Evolutionary conservation across 768 basidiomycete genomes (phyloP).

Genomic region (Roridomyces roridus): DNA sequence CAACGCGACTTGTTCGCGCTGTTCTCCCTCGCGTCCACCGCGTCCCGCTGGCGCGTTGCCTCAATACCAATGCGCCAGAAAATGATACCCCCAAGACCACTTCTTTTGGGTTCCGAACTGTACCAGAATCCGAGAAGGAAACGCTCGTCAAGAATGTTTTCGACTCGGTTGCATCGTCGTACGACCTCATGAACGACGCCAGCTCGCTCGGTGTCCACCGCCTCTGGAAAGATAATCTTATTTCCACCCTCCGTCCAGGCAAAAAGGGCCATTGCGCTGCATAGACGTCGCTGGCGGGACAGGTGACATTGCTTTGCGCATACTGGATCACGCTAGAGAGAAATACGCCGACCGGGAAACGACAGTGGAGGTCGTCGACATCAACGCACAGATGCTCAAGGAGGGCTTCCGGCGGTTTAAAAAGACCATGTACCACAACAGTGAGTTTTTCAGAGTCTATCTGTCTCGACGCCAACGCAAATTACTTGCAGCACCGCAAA

Average conservation of each 20-base stretch:
- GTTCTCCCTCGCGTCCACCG: slow-evolving; percentile 29
- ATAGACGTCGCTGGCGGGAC: slow-evolving; percentile 98
- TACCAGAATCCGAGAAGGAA: slow-evolving; percentile 89
- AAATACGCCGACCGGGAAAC: slow-evolving; percentile 91
- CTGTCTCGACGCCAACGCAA: not conserved
- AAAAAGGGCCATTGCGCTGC: slow-evolving; percentile 75
- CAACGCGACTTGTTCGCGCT: slow-evolving; percentile 11
- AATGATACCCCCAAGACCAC: slow-evolving; percentile 49
- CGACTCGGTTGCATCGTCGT: slow-evolving; percentile 92
- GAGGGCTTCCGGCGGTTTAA: slow-evolving; percentile 92
- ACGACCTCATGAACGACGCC: slow-evolving; percentile 99
- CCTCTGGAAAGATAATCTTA: slow-evolving; percentile 94
- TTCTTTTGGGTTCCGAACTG: slow-evolving; percentile 93
- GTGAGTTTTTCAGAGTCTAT: slow-evolving; percentile 52
- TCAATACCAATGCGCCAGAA: slow-evolving; percentile 10
- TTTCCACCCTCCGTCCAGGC: slow-evolving; percentile 77
- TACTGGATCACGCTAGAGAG: slow-evolving; percentile 90
- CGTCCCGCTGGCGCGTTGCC: slow-evolving; percentile 24
- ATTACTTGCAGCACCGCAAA: slow-evolving; percentile 80
- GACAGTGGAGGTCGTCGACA: slow-evolving; percentile 88
- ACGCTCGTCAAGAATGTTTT: slow-evolving; percentile 91
- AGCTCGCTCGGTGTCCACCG: slow-evolving; percentile 96
- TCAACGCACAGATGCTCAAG: slow-evolving; percentile 94
- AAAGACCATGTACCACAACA: slow-evolving; percentile 98
- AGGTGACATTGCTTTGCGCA: slow-evolving; percentile 94